phyloP scores from a whole-genome alignment of 345 rosid genomes.

The Moricandia moricandioides region DNA sequence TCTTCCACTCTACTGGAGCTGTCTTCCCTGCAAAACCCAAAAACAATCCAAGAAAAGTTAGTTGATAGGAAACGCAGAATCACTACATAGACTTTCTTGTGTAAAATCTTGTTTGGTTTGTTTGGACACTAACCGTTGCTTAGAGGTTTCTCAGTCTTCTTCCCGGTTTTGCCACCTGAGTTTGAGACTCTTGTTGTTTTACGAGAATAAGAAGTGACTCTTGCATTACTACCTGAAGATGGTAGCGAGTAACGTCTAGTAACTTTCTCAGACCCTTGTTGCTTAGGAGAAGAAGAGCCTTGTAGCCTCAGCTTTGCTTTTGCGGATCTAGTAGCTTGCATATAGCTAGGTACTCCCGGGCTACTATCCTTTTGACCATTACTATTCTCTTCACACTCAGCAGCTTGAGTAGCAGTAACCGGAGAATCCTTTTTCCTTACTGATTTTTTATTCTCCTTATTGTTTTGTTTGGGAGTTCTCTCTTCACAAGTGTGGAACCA shows the following conservation, averaged over 20 bases:
- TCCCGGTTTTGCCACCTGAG: slow-evolving; percentile 52
- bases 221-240: slow-evolving; percentile 53
- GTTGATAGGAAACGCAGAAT: slow-evolving; percentile 8
- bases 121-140: slow-evolving; percentile 52
- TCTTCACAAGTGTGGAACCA: slow-evolving; percentile 31
- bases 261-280: slow-evolving; percentile 55
- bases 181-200: slow-evolving; percentile 58
- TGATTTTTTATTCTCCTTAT: too few relatives aligned
- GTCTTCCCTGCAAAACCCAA: slow-evolving; percentile 54
- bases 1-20: slow-evolving; percentile 45
- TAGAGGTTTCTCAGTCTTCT: slow-evolving; percentile 52
- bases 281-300: slow-evolving; percentile 60
- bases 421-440: too few relatives aligned
- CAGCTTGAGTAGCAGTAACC: too few relatives aligned
- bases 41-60: neutral
- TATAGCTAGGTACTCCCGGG: slow-evolving; percentile 35
- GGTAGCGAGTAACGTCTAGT: slow-evolving; percentile 75
- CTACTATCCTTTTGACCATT: too few relatives aligned
- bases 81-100: neutral
- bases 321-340: slow-evolving; percentile 85
- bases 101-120: neutral
- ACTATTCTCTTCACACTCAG: too few relatives aligned
- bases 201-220: slow-evolving; percentile 69
- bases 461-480: neutral
- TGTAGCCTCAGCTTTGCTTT: slow-evolving; percentile 85